Conservation (phyloP, 2,329 filamentous ascomycete species). For the Talaromyces pinophilus region DNA sequence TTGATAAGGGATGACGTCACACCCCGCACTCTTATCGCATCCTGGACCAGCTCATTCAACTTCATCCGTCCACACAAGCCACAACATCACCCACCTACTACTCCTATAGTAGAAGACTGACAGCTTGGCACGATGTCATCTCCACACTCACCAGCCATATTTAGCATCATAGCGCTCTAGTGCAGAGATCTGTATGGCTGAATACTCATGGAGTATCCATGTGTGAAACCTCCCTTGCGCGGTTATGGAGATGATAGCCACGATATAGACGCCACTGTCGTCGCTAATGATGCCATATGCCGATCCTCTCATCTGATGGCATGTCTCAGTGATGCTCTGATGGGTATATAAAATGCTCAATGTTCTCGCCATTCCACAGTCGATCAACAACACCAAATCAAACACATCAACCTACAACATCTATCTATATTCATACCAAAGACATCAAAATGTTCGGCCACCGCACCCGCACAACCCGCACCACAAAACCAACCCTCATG, state of each 20-base stretch:
- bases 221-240: background rate
- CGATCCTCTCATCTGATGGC: background rate
- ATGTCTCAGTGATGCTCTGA: background rate
- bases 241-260: background rate
- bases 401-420: background rate
- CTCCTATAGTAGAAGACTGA: background rate
- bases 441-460: conserved; percentile 21
- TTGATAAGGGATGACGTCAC: conserved; percentile 1
- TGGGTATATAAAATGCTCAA: background rate
- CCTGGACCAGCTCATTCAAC: background rate
- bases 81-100: background rate
- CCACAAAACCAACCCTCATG: conserved; percentile 55
- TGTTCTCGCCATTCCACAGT: background rate
- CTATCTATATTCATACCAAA: background rate
- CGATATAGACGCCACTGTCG: conserved; percentile 14
- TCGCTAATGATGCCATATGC: conserved; percentile 15
- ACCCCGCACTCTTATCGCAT: background rate
- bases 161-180: background rate
- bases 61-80: background rate
- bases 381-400: background rate
- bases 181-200: background rate
- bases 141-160: background rate
- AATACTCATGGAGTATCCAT: background rate
- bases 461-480: conserved; percentile 41
- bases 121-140: conserved; percentile 7